Evolutionary conservation across 1,139 yeast species (phyloP).

Genomic region (Entelexis paramagnoliae): DNA sequence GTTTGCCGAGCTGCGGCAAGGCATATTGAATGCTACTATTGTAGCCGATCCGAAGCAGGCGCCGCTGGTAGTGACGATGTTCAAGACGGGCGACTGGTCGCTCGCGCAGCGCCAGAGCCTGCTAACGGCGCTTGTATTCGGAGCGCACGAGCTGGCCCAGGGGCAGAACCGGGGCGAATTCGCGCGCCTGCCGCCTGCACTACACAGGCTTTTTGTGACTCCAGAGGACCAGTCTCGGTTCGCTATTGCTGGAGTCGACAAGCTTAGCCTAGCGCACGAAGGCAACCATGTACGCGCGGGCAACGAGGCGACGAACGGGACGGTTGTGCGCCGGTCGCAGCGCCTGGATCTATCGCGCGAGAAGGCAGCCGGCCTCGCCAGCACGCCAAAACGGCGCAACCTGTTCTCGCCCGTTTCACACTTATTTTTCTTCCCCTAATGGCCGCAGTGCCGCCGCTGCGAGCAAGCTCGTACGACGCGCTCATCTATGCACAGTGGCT

Average conservation of each 20-base stretch:
- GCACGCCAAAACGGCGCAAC: constrained; percentile 19
- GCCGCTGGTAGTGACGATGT: constrained; percentile 35
- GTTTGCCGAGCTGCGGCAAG: constrained; percentile 44
- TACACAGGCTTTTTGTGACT: constrained; percentile 34
- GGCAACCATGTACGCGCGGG: too few species aligned
- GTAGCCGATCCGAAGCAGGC: constrained; percentile 40
- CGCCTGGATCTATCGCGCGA: neutral
- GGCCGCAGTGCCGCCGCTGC: constrained; percentile 42
- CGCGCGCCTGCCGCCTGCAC: constrained; percentile 40
- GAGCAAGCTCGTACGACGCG: constrained; percentile 27
- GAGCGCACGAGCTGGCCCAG: constrained; percentile 40
- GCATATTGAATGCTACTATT: constrained; percentile 45
- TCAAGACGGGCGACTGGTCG: constrained; percentile 55
- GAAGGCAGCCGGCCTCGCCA: neutral
- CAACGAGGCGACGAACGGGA: too few species aligned
- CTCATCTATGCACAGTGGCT: constrained; percentile 49
- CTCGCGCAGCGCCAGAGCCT: constrained; percentile 50
- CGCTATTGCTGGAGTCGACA: neutral
- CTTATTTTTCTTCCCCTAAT: constrained; percentile 49
- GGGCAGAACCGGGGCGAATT: constrained; percentile 29
- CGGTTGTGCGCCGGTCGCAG: constrained; percentile 4
- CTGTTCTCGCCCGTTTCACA: constrained; percentile 41
- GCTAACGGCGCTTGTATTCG: constrained; percentile 46
- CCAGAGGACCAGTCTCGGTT: neutral
- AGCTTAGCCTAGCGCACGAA: neutral